Conservation (phyloP, 2,329 filamentous ascomycete genomes). For the Curvularia spicifera region DNA sequence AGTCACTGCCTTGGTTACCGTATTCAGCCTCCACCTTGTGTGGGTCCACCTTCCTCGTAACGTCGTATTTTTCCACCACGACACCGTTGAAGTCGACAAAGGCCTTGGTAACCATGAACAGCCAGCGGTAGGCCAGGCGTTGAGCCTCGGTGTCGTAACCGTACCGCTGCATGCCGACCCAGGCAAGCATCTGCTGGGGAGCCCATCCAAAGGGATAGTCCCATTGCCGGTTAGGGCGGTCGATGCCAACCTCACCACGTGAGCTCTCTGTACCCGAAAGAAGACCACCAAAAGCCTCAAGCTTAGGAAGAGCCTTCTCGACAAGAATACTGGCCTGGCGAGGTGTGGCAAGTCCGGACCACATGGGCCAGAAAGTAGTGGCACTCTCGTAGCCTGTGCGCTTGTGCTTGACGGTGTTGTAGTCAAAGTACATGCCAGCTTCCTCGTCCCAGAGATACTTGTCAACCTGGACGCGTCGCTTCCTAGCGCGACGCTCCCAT, state of each 20-base stretch:
- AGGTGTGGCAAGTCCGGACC: conserved; percentile 87
- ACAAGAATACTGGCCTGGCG: conserved; percentile 87
- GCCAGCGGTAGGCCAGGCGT: conserved; percentile 90
- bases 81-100: conserved; percentile 99
- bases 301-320: conserved; percentile 78
- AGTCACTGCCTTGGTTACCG: conserved; percentile 93
- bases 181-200: conserved; percentile 96
- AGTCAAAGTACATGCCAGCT: conserved; percentile 97
- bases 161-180: conserved; percentile 90
- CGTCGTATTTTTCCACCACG: conserved; percentile 98
- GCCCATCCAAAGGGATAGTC: conserved; percentile 99
- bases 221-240: conserved; percentile 95
- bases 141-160: conserved; percentile 91
- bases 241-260: conserved; percentile 77
- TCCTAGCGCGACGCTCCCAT: conserved; percentile 89
- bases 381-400: conserved; percentile 86
- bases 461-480: conserved; percentile 84
- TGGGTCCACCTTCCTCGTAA: conserved; percentile 86
- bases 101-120: conserved; percentile 97
- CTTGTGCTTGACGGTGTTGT: conserved; percentile 82
- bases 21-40: conserved; percentile 97
- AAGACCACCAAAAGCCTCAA: conserved; percentile 87
- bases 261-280: conserved; percentile 90
- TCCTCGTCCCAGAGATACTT: conserved; percentile 93
- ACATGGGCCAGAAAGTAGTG: conserved; percentile 97